Evolutionary conservation across 257 asterid genomes (phyloP).

Genomic region (Echium plantagineum): DNA sequence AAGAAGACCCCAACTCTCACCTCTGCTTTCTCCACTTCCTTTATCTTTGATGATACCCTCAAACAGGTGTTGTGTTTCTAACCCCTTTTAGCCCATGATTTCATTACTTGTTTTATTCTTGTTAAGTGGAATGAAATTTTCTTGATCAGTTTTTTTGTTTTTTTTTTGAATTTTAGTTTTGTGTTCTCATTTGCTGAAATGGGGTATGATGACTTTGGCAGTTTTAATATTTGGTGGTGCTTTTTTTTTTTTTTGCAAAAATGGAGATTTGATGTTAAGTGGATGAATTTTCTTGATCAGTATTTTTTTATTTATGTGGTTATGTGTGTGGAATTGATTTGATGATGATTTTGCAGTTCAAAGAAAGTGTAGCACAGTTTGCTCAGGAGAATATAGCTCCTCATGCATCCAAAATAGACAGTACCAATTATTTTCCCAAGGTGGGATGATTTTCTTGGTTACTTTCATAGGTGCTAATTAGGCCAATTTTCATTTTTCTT

Average conservation of each 20-base stretch:
- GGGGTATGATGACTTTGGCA: too few relatives aligned
- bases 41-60: constrained; percentile 79
- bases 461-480: constrained; percentile 2
- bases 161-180: too few relatives aligned
- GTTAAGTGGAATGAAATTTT: too few relatives aligned
- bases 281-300: too few relatives aligned
- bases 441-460: constrained; percentile 20
- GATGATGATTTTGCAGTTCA: constrained; percentile 44
- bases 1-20: constrained; percentile 12
- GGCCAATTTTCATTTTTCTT: constrained; percentile 5
- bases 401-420: constrained; percentile 74
- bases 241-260: too few relatives aligned
- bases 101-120: too few relatives aligned
- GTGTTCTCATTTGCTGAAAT: too few relatives aligned
- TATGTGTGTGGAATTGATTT: neutral
- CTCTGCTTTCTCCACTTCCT: constrained; percentile 64
- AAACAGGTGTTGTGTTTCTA: constrained; percentile 39
- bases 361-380: constrained; percentile 88
- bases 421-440: constrained; percentile 74
- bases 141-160: too few relatives aligned
- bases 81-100: too few relatives aligned
- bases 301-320: neutral
- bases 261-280: too few relatives aligned
- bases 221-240: too few relatives aligned
- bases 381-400: constrained; percentile 94